Evolutionary conservation across 345 rosid species (phyloP).

Genomic region (Populus deltoides): DNA sequence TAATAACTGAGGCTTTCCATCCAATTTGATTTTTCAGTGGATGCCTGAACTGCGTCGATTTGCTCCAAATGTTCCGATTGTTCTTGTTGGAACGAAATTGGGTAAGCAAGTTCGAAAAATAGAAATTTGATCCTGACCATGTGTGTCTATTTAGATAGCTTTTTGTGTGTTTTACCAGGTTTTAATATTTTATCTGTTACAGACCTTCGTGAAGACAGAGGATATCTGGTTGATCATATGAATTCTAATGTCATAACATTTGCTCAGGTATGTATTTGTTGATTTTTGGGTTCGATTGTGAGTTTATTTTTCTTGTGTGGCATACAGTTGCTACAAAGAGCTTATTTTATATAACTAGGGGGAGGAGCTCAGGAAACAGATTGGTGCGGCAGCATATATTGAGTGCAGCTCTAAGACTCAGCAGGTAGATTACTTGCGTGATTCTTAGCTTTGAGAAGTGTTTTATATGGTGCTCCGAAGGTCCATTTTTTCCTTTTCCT

Average conservation of each 20-base stretch:
- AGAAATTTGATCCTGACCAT: neutral
- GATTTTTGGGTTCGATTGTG: neutral
- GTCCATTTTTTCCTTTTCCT: neutral
- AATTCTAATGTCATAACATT: slow-evolving; percentile 63
- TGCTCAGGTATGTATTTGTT: slow-evolving; percentile 49
- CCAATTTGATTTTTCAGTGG: slow-evolving; percentile 58
- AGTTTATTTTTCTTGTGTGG: neutral
- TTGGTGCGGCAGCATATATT: slow-evolving; percentile 94
- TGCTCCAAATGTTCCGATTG: slow-evolving; percentile 93
- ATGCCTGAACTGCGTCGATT: slow-evolving; percentile 96
- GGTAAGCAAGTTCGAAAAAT: slow-evolving; percentile 37
- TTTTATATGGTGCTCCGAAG: neutral
- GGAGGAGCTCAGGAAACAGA: slow-evolving; percentile 88
- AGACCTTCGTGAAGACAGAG: slow-evolving; percentile 86
- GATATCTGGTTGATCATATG: slow-evolving; percentile 66
- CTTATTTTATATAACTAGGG: slow-evolving; percentile 45
- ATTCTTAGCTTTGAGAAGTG: neutral
- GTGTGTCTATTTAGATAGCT: neutral
- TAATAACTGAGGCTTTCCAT: slow-evolving; percentile 12
- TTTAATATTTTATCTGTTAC: slow-evolving; percentile 5
- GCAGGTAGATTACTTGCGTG: slow-evolving; percentile 46
- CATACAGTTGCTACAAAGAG: neutral
- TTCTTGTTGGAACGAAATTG: slow-evolving; percentile 93
- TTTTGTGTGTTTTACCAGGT: neutral
- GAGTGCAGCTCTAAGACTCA: slow-evolving; percentile 98